Conservation (phyloP, 768 basidiomycete species). For the Lentinula lateritia region DNA sequence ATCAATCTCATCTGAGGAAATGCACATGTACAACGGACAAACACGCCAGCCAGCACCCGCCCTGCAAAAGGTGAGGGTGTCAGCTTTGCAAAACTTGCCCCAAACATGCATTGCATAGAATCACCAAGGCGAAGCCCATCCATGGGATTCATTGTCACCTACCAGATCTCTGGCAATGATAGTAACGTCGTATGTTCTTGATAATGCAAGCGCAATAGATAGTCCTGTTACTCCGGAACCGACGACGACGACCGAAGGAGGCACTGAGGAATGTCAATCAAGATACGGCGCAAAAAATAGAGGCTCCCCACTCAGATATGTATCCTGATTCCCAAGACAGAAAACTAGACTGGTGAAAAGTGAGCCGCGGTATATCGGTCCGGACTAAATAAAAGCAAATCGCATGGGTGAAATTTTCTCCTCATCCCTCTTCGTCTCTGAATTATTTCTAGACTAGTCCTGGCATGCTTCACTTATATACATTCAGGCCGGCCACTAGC, state of each 20-base stretch:
- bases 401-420: too few species aligned
- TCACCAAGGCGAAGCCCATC: constrained; percentile 8
- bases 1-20: background rate
- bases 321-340: too few species aligned
- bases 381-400: too few species aligned
- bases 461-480: too few species aligned
- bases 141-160: constrained; percentile 6
- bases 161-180: constrained; percentile 3
- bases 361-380: too few species aligned
- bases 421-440: too few species aligned
- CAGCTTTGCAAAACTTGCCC: background rate
- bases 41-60: constrained; percentile 5
- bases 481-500: too few species aligned
- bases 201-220: constrained; percentile 5
- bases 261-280: background rate
- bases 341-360: too few species aligned
- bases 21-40: background rate
- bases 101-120: background rate
- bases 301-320: too few species aligned
- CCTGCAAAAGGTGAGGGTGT: background rate
- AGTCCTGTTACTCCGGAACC: constrained; percentile 4
- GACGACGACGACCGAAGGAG: background rate
- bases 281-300: too few species aligned
- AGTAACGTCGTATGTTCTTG: constrained; percentile 5
- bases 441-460: too few species aligned